A percentile compares a stretch with the other conserved stretches of the same genome.
Evolutionary conservation across 1,139 yeast genomes (phyloP).

Genomic region (Suhomyces bolitotheri): DNA sequence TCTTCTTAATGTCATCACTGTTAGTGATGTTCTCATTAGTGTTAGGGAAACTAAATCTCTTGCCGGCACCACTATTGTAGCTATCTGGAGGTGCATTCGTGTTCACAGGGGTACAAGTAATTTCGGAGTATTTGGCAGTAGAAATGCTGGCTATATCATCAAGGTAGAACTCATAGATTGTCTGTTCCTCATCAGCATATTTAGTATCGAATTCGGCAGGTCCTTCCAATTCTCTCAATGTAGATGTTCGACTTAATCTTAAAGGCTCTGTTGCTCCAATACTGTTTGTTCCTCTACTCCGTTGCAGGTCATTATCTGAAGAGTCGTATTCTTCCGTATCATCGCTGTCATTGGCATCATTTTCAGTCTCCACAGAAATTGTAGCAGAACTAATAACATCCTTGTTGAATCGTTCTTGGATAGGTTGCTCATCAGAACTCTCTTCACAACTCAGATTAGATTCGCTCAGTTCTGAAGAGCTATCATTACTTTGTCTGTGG

Average conservation of each 20-base stretch:
- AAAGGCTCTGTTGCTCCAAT: conserved; percentile 6
- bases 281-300: neutral
- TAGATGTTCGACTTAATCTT: conserved; percentile 15
- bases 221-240: conserved; percentile 1
- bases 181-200: conserved; percentile 9
- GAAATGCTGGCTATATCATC: conserved; percentile 16
- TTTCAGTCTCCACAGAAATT: neutral
- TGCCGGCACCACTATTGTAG: conserved; percentile 39
- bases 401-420: neutral
- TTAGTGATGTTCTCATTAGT: conserved; percentile 37
- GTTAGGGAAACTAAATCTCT: conserved; percentile 43
- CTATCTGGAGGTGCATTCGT: conserved; percentile 15
- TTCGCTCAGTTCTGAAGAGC: neutral
- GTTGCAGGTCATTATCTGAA: neutral
- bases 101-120: conserved; percentile 10
- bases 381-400: neutral
- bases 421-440: neutral
- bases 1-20: conserved; percentile 22
- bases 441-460: neutral
- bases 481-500: too few species aligned
- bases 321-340: conserved; percentile 13
- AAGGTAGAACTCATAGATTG: conserved; percentile 16
- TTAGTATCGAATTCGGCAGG: neutral
- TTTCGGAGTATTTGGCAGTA: conserved; percentile 18
- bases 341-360: conserved; percentile 1